Evolutionary conservation across 2,329 filamentous ascomycete species (phyloP).

Genomic region (Leptographium galeiforme): DNA sequence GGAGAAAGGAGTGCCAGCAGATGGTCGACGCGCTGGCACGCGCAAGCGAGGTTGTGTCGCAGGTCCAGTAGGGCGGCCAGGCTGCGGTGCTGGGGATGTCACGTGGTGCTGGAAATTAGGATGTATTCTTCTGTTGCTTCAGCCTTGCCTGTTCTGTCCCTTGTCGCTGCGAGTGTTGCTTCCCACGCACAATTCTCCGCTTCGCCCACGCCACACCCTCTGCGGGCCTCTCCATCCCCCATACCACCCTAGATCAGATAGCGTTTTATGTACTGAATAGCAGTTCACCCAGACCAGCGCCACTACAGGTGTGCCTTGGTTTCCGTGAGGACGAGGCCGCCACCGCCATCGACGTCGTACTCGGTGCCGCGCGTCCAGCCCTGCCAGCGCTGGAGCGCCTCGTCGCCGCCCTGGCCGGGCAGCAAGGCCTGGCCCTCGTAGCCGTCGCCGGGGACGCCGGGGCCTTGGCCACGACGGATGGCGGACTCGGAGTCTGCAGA

Average conservation of each 20-base stretch:
- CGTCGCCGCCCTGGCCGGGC: constrained; percentile 61
- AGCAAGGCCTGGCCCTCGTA: constrained; percentile 48
- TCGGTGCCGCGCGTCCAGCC: constrained; percentile 63
- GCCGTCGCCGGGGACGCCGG: constrained; percentile 50
- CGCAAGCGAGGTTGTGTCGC: constrained; percentile 91
- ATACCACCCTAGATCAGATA: not conserved
- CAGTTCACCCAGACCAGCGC: not conserved
- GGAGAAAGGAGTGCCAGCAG: constrained; percentile 95
- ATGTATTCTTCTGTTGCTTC: not conserved
- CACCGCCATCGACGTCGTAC: constrained; percentile 49
- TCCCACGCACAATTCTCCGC: not conserved
- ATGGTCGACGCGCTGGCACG: constrained; percentile 91
- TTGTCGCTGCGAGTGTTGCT: not conserved
- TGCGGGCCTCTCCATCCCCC: not conserved
- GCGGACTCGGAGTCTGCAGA: constrained; percentile 48
- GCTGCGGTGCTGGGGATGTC: not conserved
- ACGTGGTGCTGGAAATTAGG: not conserved
- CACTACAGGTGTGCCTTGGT: constrained; percentile 20
- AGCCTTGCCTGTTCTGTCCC: not conserved
- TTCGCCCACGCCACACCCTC: not conserved
- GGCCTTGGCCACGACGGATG: constrained; percentile 42
- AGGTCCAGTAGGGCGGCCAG: constrained; percentile 39
- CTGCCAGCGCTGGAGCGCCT: constrained; percentile 55
- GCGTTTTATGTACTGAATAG: not conserved
- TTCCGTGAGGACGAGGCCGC: constrained; percentile 41